Percentiles rank a stretch among this genome's conserved stretches.
These are phyloP conservation scores for Monosporascus cannonballus DNA, from an alignment of 2,329 filamentous ascomycete genomes.

Conservation along the genomic window DNA sequence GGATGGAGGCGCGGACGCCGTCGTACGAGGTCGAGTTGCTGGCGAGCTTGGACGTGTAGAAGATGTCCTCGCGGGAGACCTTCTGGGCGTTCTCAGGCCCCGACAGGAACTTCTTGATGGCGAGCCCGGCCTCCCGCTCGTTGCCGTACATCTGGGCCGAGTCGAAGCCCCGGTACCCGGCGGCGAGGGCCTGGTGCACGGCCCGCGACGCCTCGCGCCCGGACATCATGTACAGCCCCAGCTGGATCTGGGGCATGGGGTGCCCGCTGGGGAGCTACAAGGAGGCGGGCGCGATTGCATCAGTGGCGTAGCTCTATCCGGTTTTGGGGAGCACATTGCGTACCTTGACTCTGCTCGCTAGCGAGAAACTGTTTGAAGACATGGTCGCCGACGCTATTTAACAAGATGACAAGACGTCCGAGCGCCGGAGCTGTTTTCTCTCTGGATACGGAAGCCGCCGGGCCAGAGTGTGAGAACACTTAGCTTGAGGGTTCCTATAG, in stretches of 20 bases:
- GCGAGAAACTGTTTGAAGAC: slow-evolving; percentile 15
- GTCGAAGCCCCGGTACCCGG: slow-evolving; percentile 47
- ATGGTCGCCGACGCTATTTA: slow-evolving; percentile 3
- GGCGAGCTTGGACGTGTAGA: slow-evolving; percentile 75
- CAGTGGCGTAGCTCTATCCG: background rate
- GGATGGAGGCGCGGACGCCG: slow-evolving; percentile 60
- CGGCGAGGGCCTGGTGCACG: slow-evolving; percentile 51
- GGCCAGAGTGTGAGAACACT: no score
- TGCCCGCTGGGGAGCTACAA: slow-evolving; percentile 57
- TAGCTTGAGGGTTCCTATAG: no score
- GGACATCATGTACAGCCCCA: slow-evolving; percentile 68
- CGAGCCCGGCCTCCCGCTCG: slow-evolving; percentile 62
- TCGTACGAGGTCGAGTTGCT: slow-evolving; percentile 60
- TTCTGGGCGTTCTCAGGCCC: slow-evolving; percentile 38
- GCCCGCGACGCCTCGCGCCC: slow-evolving; percentile 52
- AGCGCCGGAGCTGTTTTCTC: no score
- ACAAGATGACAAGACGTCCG: no score
- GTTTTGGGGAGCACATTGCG: no score
- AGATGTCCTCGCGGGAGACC: slow-evolving; percentile 62
- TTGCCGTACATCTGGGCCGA: slow-evolving; percentile 57
- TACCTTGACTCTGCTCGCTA: slow-evolving; percentile 24
- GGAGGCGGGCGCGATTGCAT: background rate
- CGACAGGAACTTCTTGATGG: slow-evolving; percentile 53
- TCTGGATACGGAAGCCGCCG: no score
- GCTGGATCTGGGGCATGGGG: slow-evolving; percentile 64